Base-by-base conservation (phyloP, 495 filamentous ascomycete species). In the Paragyromitra xinjiangensis region DNA sequence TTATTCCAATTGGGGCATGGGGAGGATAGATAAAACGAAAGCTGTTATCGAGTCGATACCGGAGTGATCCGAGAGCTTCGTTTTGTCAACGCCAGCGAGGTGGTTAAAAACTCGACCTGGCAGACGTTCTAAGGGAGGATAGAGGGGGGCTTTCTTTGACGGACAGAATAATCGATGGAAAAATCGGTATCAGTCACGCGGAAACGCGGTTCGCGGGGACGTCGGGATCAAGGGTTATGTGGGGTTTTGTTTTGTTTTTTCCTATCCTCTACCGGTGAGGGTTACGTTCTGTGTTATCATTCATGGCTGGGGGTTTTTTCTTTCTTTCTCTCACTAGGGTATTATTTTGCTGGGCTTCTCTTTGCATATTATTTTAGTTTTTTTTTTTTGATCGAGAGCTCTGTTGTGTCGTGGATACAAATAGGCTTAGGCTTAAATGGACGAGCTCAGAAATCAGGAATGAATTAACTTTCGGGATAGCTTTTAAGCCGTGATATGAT, bases 41-140 rank as follows among this genome's bases (percentile, higher is more conserved):
- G 74, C 67, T 40, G 42, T 79, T 42, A 79, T 79, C 62, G 77
- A 79, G 16, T 79, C 77, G 56, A 79, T 79, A 78, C 77, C 77
- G 51, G 77, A 79, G 74, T 79, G 22, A 70, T 63, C 77, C 61
- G 50, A 77, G 42, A 44, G 29, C 68, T 65, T 37, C 40, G 42
- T 56, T 22, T 53, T 51, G 29, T 40, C 19, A 22, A 44, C 11
- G 59, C 37, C 37, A 4, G 37, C 4, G 19, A 63, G 2, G 22
- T 63, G 5, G 26, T 37, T 61, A 16, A 14, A n/a, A 9, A 61
- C 29, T 58, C 16, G 58, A 24, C 39, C 14, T 24, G 19, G 59
- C 59, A 11, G 29, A 63, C 8, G n/a, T 40, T 22, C 42, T 12
- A 37, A n/a, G 59, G 59, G 59, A 63, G 39, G 34, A 56, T 51